Base-by-base conservation (phyloP, 768 basidiomycete genomes). In the Astraeus odoratus region DNA sequence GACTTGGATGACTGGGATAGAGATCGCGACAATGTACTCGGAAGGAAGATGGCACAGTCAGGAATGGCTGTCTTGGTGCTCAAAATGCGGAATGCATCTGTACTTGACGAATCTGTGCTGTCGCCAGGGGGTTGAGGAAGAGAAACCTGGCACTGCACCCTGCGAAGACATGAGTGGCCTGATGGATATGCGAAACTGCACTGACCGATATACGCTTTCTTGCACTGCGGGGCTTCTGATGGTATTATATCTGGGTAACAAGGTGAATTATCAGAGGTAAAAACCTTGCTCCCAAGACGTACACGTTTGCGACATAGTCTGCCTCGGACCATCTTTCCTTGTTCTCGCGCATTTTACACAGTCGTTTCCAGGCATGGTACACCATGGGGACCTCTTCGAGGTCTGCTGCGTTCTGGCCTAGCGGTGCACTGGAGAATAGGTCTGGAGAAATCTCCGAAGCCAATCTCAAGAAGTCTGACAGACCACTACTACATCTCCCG, bases 231-330 rank as follows among this genome's bases (percentile, higher is more conserved):
- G 64, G 38, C 67, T 72, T 18, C 78, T 73, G 34, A 79, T 63
- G 19, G 69, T 55, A 45, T 75, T 72, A 46, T 79, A 78, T 5
- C 75, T 76, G 45, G 31, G 20, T 20, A 4, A 7, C 15, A 16
- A 15, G 1, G 18, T 37, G 24, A 22, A 20, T 25, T 16, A 18
- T 44, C 36, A 45, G 37, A 19, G 34, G 24, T 43, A n/a, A 8
- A 18, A 10, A 25, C 23, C 20, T 18, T 16, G 16, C n/a, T n/a
- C n/a, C 2, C 23, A 9, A 41, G 44, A 59, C 75, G 39, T 56
- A 80, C 75, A 78, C 75, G 40, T 73, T 74, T n/a, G 70, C 68
- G 13, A 68, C 75, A 46, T 68, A 77, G 49, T 78, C 78, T 1
- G 76, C 74, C 50, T 80, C 77, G 2, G 73, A 75, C 61, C 68